Percentiles rank a stretch among this genome's conserved stretches.
These are phyloP conservation scores for Metschnikowia cubensis DNA, from an alignment of 805 yeast genomes.

Conservation along the genomic window DNA sequence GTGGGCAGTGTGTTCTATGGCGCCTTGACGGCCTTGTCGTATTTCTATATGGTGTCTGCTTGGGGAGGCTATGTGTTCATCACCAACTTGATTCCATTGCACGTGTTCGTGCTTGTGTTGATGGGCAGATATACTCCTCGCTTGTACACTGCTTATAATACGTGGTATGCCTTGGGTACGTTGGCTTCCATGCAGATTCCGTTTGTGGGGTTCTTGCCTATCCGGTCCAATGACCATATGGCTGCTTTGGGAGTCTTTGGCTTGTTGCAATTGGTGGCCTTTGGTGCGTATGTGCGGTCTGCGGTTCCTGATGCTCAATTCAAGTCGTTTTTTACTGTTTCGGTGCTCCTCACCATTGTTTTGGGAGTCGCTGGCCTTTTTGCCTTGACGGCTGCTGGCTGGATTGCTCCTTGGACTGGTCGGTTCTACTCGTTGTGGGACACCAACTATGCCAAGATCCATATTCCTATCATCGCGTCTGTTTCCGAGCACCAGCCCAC, in stretches of 20 bases:
- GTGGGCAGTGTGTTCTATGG: slow-evolving; percentile 86
- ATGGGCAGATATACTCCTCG: slow-evolving; percentile 92
- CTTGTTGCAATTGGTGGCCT: slow-evolving; percentile 80
- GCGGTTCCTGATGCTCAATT: slow-evolving; percentile 72
- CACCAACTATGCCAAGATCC: slow-evolving; percentile 94
- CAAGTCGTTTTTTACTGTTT: slow-evolving; percentile 59
- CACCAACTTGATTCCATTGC: slow-evolving; percentile 94
- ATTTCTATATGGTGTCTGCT: slow-evolving; percentile 98
- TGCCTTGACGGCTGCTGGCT: slow-evolving; percentile 80
- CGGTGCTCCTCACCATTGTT: slow-evolving; percentile 50
- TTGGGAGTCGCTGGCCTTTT: slow-evolving; percentile 71
- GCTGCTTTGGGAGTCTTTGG: slow-evolving; percentile 98
- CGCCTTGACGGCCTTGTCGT: slow-evolving; percentile 76
- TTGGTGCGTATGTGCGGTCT: slow-evolving; percentile 76
- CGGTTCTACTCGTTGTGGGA: slow-evolving; percentile 98
- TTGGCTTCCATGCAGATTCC: slow-evolving; percentile 99
- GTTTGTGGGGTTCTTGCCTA: slow-evolving; percentile 95
- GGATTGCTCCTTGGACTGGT: slow-evolving; percentile 99
- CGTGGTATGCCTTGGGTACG: slow-evolving; percentile 98
- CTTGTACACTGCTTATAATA: slow-evolving; percentile 84
- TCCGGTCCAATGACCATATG: slow-evolving; percentile 97
- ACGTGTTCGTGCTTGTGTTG: slow-evolving; percentile 79
- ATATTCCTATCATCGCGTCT: slow-evolving; percentile 97
- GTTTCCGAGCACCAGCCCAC: slow-evolving; percentile 99
- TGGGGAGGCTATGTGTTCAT: slow-evolving; percentile 99